Evolutionary conservation across 1,284 basidiomycete species (phyloP).

Genomic region (Xerocomus nothofagi): DNA sequence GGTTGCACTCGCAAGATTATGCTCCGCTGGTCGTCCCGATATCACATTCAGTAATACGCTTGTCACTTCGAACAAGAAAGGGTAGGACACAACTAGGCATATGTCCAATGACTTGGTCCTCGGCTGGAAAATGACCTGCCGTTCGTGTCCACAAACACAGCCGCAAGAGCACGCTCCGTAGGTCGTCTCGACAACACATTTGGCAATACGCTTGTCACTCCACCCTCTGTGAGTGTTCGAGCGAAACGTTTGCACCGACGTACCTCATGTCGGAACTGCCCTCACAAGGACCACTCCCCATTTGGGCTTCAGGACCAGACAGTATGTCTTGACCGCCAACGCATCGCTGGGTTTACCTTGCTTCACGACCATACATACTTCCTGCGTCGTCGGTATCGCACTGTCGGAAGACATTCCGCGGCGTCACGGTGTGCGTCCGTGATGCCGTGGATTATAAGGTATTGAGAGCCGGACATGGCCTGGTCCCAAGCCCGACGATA

Average conservation of each 20-base stretch:
- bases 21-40: too few relatives aligned
- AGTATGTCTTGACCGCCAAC: slow-evolving; percentile 44
- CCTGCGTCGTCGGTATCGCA: slow-evolving; percentile 36
- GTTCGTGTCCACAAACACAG: slow-evolving; percentile 55
- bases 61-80: too few relatives aligned
- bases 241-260: too few relatives aligned
- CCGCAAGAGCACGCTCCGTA: slow-evolving; percentile 63
- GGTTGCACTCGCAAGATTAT: too few relatives aligned
- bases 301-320: slow-evolving; percentile 43
- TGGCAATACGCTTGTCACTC: slow-evolving; percentile 54
- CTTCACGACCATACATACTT: slow-evolving; percentile 42
- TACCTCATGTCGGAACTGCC: slow-evolving; percentile 30
- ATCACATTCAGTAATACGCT: too few relatives aligned
- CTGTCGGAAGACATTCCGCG: slow-evolving; percentile 9
- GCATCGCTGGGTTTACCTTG: slow-evolving; percentile 46
- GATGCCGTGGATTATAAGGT: slow-evolving; percentile 63
- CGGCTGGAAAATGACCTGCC: slow-evolving; percentile 50
- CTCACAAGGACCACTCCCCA: slow-evolving; percentile 51
- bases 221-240: slow-evolving; percentile 42
- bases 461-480: too few relatives aligned
- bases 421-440: too few relatives aligned
- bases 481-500: too few relatives aligned
- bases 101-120: slow-evolving; percentile 61
- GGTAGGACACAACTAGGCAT: slow-evolving; percentile 39
- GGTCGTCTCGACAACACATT: slow-evolving; percentile 50